Evolutionary conservation across 768 basidiomycete genomes (phyloP).

Genomic region (Boletus coccyginus): DNA sequence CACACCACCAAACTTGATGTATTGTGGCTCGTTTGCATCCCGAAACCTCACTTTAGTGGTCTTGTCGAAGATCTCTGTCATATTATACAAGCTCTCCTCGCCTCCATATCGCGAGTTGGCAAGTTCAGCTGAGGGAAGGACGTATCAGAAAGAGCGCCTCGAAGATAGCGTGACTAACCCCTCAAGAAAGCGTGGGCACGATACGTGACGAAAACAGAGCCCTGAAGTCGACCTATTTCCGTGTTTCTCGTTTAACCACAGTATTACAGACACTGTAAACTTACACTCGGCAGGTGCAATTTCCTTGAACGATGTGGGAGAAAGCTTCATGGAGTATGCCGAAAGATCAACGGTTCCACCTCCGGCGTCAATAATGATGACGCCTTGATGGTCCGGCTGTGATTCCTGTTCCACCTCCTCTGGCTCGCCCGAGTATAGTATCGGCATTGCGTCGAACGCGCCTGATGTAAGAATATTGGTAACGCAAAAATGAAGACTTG

Average conservation of each 20-base stretch:
- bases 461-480: slow-evolving; percentile 41
- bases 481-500: slow-evolving; percentile 51
- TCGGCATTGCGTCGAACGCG: slow-evolving; percentile 6
- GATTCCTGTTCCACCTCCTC: slow-evolving; percentile 12
- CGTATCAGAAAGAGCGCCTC: not conserved
- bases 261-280: not conserved
- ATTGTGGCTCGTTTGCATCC: slow-evolving; percentile 32
- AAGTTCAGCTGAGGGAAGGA: slow-evolving; percentile 22
- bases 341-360: slow-evolving; percentile 42
- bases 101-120: slow-evolving; percentile 27
- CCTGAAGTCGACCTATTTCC: slow-evolving; percentile 36
- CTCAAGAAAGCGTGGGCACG: slow-evolving; percentile 32
- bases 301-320: slow-evolving; percentile 37
- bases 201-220: slow-evolving; percentile 36
- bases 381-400: slow-evolving; percentile 23
- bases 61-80: slow-evolving; percentile 35
- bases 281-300: slow-evolving; percentile 34
- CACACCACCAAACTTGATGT: slow-evolving; percentile 36
- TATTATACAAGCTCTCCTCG: slow-evolving; percentile 28
- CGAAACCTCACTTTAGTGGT: slow-evolving; percentile 40
- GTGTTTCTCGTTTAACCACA: not conserved
- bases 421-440: slow-evolving; percentile 16
- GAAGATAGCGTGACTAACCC: slow-evolving; percentile 19
- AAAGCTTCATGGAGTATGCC: slow-evolving; percentile 38
- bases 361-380: slow-evolving; percentile 51